These are phyloP conservation scores for Fistulinella prunicolor DNA, from an alignment of 768 basidiomycete genomes.

Conservation along the genomic window DNA sequence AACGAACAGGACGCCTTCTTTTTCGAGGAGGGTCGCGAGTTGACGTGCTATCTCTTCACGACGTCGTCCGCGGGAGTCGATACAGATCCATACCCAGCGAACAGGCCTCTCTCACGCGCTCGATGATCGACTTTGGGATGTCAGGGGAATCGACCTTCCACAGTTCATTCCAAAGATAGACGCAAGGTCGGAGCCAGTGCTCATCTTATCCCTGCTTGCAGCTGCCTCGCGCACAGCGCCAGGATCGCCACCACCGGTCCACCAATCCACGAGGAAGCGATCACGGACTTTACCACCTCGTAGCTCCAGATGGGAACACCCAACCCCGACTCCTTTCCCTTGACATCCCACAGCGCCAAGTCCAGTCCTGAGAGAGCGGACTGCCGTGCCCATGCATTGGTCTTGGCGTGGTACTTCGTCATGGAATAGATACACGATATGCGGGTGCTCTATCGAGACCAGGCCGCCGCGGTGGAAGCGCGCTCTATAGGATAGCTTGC, in stretches of 20 bases:
- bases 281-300: constrained; percentile 69
- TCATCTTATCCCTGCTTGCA: constrained; percentile 57
- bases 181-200: too few species aligned
- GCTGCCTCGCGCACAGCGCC: constrained; percentile 51
- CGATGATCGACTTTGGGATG: too few species aligned
- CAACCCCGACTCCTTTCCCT: constrained; percentile 74
- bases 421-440: too few species aligned
- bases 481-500: constrained; percentile 60
- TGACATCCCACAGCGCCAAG: constrained; percentile 76
- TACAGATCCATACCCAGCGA: too few species aligned
- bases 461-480: constrained; percentile 74
- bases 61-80: too few species aligned
- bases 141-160: too few species aligned
- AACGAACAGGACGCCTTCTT: constrained; percentile 61
- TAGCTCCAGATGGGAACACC: constrained; percentile 63
- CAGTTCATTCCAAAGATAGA: too few species aligned
- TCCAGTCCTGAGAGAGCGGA: constrained; percentile 59
- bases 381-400: constrained; percentile 18
- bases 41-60: constrained; percentile 69
- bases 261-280: constrained; percentile 56
- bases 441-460: constrained; percentile 54
- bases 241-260: constrained; percentile 50
- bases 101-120: too few species aligned
- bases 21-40: constrained; percentile 58
- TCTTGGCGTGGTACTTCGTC: too few species aligned